Evolutionary conservation across 2,329 filamentous ascomycete genomes (phyloP).

Genomic region (Colletotrichum tropicale): DNA sequence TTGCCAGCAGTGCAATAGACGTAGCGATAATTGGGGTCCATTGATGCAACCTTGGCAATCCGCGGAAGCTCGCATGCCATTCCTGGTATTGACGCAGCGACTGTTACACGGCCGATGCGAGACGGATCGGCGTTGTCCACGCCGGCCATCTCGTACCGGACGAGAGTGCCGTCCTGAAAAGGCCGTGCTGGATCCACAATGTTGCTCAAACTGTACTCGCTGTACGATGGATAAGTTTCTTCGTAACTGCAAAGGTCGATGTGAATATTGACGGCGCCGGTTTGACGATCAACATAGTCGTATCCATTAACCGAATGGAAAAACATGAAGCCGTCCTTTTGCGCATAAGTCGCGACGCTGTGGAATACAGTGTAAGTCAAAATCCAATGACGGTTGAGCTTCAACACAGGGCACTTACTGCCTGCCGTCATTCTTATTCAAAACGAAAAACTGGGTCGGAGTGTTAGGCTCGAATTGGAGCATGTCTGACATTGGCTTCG

Average conservation of each 20-base stretch:
- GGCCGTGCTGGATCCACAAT: conserved; percentile 15
- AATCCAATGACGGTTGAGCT: too few species aligned
- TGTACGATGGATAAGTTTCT: conserved; percentile 6
- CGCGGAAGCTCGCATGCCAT: conserved; percentile 22
- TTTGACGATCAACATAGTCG: conserved; percentile 16
- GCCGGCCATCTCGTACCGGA: conserved; percentile 18
- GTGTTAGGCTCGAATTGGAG: conserved; percentile 13
- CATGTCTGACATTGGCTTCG: conserved; percentile 13
- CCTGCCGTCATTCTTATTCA: conserved; percentile 19
- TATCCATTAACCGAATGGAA: conserved; percentile 24
- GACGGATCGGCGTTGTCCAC: neutral
- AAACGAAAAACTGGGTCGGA: conserved; percentile 18
- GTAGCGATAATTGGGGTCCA: conserved; percentile 18
- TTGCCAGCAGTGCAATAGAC: conserved; percentile 21
- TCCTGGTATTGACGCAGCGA: conserved; percentile 16
- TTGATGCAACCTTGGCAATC: conserved; percentile 20
- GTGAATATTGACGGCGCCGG: conserved; percentile 10
- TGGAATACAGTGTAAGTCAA: neutral
- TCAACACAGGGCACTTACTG: neutral
- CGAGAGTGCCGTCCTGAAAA: conserved; percentile 3
- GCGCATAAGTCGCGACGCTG: conserved; percentile 12
- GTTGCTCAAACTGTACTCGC: conserved; percentile 35
- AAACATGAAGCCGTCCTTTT: conserved; percentile 18
- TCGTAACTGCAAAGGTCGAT: conserved; percentile 24
- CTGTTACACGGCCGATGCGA: conserved; percentile 5